Conservation (phyloP, 441 rosid genomes). For the Brassica hybrid region DNA sequence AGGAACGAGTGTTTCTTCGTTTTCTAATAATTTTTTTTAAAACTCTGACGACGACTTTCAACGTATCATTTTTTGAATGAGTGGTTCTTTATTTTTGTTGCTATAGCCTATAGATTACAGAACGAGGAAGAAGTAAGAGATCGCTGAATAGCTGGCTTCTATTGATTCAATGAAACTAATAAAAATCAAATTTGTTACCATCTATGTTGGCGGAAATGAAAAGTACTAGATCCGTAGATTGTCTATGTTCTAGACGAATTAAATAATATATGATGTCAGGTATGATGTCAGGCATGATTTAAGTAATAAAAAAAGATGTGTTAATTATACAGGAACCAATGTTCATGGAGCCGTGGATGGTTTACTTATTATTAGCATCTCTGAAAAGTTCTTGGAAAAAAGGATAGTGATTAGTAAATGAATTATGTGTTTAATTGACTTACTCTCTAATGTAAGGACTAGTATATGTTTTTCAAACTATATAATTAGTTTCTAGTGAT, state of each 20-base stretch:
- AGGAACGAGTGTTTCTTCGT: slow-evolving; percentile 25
- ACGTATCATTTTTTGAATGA: slow-evolving; percentile 7
- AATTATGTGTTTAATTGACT: slow-evolving; percentile 12
- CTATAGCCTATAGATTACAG: background rate
- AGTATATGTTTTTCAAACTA: background rate
- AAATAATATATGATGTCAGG: background rate
- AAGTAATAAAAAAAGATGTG: too few relatives aligned
- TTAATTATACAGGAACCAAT: background rate
- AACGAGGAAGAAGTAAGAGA: background rate
- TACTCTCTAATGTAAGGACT: background rate
- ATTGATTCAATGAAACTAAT: background rate
- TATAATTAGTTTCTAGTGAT: slow-evolving; percentile 12
- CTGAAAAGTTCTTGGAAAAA: slow-evolving; percentile 18
- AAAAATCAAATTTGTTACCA: background rate
- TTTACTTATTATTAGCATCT: background rate
- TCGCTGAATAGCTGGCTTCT: background rate
- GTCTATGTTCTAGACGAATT: background rate
- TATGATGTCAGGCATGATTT: background rate
- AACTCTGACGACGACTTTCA: slow-evolving; percentile 42
- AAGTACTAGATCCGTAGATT: background rate
- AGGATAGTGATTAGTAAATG: background rate
- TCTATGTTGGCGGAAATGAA: background rate
- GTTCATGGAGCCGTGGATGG: slow-evolving; percentile 19
- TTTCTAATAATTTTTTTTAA: background rate
- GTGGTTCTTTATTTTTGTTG: background rate